phyloP scores from a whole-genome alignment of 306 rosid genomes.

The Rosa multiflora region DNA sequence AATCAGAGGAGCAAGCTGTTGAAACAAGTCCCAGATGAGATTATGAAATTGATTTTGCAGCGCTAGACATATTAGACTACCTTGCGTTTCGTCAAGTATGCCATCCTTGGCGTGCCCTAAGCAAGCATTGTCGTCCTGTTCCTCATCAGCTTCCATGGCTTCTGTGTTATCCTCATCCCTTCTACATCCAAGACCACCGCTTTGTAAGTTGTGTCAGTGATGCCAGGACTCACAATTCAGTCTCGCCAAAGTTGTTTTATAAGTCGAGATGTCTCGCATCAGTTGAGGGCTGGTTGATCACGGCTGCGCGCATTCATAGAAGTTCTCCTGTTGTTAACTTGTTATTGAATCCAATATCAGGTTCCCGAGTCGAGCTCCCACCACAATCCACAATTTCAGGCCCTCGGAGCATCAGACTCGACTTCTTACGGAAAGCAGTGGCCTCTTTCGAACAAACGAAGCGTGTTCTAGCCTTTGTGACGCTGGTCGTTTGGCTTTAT shows the following conservation, averaged over 20 bases:
- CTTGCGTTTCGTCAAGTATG: background rate
- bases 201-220: background rate
- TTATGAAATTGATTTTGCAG: background rate
- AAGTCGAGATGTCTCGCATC: background rate
- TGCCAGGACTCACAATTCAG: background rate
- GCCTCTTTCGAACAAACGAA: background rate
- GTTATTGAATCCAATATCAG: background rate
- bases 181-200: background rate
- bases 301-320: background rate
- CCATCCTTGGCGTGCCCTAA: background rate
- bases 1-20: background rate
- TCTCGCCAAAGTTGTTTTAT: background rate
- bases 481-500: background rate
- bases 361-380: background rate
- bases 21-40: background rate
- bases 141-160: background rate
- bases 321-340: background rate
- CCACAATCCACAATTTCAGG: background rate
- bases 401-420: background rate
- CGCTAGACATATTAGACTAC: background rate
- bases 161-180: background rate
- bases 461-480: background rate
- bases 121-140: background rate
- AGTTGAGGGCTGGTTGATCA: background rate
- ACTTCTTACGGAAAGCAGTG: background rate